A percentile compares a stretch with the other conserved stretches of the same genome.
phyloP scores from a whole-genome alignment of 305 asterid genomes.

The Fraxinus paxiana region DNA sequence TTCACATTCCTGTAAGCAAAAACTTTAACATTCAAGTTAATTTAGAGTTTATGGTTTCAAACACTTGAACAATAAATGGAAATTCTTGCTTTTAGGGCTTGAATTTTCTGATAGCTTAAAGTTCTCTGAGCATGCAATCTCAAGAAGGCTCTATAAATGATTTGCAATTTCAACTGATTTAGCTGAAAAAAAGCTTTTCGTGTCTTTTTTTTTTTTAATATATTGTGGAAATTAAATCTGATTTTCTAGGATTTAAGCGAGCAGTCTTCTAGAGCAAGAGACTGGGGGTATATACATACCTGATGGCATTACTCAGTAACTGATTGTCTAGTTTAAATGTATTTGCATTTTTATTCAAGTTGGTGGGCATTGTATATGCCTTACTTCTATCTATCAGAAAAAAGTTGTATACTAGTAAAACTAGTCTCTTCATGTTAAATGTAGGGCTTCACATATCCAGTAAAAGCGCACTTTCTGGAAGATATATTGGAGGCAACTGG shows the following conservation, averaged over 20 bases:
- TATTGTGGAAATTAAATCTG: background rate
- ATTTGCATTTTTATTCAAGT: slow-evolving; percentile 1
- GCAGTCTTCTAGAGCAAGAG: background rate
- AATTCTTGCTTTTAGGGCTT: slow-evolving; percentile 18
- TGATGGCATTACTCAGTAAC: slow-evolving; percentile 15
- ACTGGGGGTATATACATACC: background rate
- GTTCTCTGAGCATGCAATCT: background rate
- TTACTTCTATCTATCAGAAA: slow-evolving; percentile 20
- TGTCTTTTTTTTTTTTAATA: background rate
- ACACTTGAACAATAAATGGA: slow-evolving; percentile 4
- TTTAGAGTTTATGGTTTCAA: slow-evolving; percentile 22
- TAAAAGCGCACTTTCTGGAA: slow-evolving; percentile 81
- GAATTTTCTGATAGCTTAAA: background rate
- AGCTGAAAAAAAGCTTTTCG: background rate
- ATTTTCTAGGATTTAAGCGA: background rate
- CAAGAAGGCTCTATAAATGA: background rate
- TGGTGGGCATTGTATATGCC: slow-evolving; percentile 8
- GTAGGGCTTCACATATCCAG: slow-evolving; percentile 97
- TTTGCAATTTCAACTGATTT: slow-evolving; percentile 1
- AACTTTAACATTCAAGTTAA: slow-evolving; percentile 13
- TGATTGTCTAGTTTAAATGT: slow-evolving; percentile 8
- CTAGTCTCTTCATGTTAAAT: slow-evolving; percentile 28
- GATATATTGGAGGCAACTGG: slow-evolving; percentile 90
- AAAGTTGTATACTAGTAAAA: background rate
- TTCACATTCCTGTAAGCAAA: slow-evolving; percentile 87